Conservation (phyloP, 164 flowering plant genomes). For the Protea cynaroides region DNA sequence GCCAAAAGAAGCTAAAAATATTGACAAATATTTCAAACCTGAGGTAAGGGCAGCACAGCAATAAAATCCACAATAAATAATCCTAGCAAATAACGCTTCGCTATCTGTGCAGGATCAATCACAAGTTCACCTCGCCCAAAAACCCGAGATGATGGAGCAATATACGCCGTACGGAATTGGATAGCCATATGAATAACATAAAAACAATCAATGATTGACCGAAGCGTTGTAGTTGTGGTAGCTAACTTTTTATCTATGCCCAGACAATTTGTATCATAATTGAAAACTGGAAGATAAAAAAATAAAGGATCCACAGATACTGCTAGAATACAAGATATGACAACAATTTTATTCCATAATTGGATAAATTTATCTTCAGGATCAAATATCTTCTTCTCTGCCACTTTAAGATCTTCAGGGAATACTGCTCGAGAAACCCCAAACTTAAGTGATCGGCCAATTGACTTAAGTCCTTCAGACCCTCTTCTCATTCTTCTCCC, state of each 20-base stretch:
- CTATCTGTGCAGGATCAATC: conserved; percentile 80
- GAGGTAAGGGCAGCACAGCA: conserved; percentile 87
- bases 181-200: conserved; percentile 85
- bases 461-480: conserved; percentile 82
- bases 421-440: conserved; percentile 86
- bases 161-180: conserved; percentile 91
- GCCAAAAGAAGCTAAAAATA: background rate
- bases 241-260: conserved; percentile 68
- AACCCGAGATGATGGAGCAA: conserved; percentile 97
- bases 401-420: conserved; percentile 83
- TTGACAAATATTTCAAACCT: conserved; percentile 38
- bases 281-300: conserved; percentile 74
- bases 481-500: conserved; percentile 74
- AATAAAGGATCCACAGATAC: conserved; percentile 90
- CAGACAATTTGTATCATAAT: conserved; percentile 41
- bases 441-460: conserved; percentile 77
- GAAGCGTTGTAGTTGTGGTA: conserved; percentile 52
- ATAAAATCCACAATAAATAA: conserved; percentile 81
- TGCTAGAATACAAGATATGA: conserved; percentile 82
- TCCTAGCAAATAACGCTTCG: conserved; percentile 66
- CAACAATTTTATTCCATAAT: conserved; percentile 69
- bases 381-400: conserved; percentile 83
- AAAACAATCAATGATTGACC: conserved; percentile 72
- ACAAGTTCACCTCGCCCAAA: conserved; percentile 99
- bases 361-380: conserved; percentile 86